phyloP scores from a whole-genome alignment of 148 eudicot genomes.

The Camellia sinensis region DNA sequence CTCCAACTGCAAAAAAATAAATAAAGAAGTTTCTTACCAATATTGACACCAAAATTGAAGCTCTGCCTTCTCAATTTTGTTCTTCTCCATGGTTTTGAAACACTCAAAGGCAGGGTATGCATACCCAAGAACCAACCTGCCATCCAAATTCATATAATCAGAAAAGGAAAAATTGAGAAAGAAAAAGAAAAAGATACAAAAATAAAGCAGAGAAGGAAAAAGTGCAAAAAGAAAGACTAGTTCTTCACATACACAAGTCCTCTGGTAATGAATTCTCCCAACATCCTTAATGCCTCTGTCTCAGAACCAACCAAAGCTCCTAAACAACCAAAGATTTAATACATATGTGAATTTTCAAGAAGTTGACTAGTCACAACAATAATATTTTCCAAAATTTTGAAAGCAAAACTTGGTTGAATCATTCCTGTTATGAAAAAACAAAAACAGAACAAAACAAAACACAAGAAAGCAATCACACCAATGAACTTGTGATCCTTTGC shows the following conservation, averaged over 20 bases:
- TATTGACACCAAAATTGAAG: constrained; percentile 99
- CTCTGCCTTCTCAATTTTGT: constrained; percentile 64
- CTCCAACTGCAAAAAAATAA: neutral
- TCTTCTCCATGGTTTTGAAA: constrained; percentile 79
- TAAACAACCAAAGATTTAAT: neutral
- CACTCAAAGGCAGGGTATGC: constrained; percentile 96
- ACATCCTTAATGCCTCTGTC: constrained; percentile 39
- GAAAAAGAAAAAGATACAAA: neutral
- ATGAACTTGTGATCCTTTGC: neutral
- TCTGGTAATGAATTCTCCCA: constrained; percentile 69
- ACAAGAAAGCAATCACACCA: neutral
- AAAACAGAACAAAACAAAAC: neutral
- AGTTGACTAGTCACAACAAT: neutral
- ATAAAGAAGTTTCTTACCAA: constrained; percentile 45
- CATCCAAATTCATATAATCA: neutral
- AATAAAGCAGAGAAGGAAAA: neutral
- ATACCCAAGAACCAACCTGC: constrained; percentile 76
- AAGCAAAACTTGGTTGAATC: neutral
- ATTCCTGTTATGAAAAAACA: neutral
- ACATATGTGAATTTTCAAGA: too few relatives aligned
- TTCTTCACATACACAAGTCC: constrained; percentile 58
- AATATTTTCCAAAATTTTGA: neutral
- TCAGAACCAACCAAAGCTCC: neutral
- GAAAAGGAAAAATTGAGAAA: too few relatives aligned
- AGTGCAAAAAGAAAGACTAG: too few relatives aligned